Evolutionary conservation across 129 eudicot species (phyloP), one percentile per base, ranked within the genome.

Genomic region (Arctium minus): DNA sequence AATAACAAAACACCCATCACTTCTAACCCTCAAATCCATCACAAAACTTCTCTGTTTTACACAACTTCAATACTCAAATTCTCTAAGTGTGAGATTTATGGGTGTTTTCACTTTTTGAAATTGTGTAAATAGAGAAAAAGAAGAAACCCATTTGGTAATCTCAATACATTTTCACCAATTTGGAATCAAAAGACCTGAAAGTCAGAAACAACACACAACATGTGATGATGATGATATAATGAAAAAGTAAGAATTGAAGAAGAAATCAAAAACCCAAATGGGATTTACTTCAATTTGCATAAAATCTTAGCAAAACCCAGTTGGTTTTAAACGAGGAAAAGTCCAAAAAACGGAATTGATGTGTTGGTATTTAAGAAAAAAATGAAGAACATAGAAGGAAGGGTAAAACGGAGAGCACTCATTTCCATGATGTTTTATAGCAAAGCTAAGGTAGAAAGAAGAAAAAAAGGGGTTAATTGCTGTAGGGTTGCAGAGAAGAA

Each of bases 401-500:
- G 70, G 36, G 8, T 69, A 79, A 53, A 78, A 85, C 62, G 71
- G 72, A 74, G 85, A 10, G 72, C 85, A 17, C 80, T 85, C 68
- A 65, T 80, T 83, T 82, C 37, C 76, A 46, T 73, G 65, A 42
- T 86, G 82, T 78, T 84, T 86, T 89, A 82, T 85, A 82, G 87
- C 86, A 87, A 89, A 42, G 86, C 89, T 76, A 87, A 85, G 87
- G 88, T 74, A 72, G 81, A 77, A 84, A 77, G 65, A 75, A 37
- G 65, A 75, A 37, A 60, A 8, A 53, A 13, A 53, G 18, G 30
- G 84, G 77, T 76, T 60, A 35, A 75, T 33, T 33, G 3, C 60
- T 29, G 77, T 89, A 85, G 85, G 40, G 85, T 73, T 60, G 86
- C 90, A 87, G 90, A 73, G 46, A 56, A n/a, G 36, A 33, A 46